Evolutionary conservation across 345 rosid genomes (phyloP), one percentile per base, ranked within the genome.

Genomic region (Crucihimalaya himalaica): DNA sequence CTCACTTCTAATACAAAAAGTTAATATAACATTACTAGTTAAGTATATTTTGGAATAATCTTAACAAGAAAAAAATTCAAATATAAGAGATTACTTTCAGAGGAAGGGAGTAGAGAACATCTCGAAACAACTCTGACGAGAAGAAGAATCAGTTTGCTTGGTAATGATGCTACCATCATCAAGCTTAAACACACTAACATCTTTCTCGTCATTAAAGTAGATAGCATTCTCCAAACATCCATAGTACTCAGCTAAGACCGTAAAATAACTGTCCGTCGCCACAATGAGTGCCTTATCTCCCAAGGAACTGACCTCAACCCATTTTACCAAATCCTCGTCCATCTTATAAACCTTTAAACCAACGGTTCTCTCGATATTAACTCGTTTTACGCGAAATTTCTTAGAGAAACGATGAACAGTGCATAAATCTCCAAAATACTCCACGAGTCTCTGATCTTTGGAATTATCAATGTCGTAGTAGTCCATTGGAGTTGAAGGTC

Each of bases 401-500:
- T 32, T 13, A 47, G 1, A 19, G 2, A 65, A 47, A 13, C 69
- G 25, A 47, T 47, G 57, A 31, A 65, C 8, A 63, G 48, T 8
- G 19, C 57, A 48, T 12, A 65, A 9, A 28, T 32, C 45, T 48
- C 57, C 57, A 48, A 57, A 19, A 65, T 48, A 31, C 2, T 48
- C 70, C 20, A 65, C 57, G 8, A 65, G 29, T 63, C 68, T 63
- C 54, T 63, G 45, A 14, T 63, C 68, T 45, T 15, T 60, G 20
- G 50, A 37, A 14, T 42, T 14, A 39, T 39, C 8, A 58, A 58
- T 34, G 5, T 34, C 16, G 13, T 61, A 4, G 16, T 35, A 5
- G 6, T 61, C 34, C 21, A 14, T 3, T 63, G 54, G 68, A 63
- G 53, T 45, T 11, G 54, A 28, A 27, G 40, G 53, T 45, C 25